Evolutionary conservation across 129 eudicot species (phyloP), one percentile per base, ranked within the genome.

Genomic region (Lonicera japonica): DNA sequence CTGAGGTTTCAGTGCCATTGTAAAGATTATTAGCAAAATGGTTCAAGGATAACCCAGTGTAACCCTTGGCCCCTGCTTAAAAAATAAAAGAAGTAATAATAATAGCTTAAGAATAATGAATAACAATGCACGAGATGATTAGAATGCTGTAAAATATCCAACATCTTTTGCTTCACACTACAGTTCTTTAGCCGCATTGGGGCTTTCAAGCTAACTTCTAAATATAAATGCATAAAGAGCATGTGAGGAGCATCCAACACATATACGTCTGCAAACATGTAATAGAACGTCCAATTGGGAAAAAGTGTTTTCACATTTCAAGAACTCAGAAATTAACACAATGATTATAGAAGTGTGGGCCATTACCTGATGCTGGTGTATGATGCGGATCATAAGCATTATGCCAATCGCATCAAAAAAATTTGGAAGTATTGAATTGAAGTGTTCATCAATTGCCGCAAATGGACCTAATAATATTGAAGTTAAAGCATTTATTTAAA

Each of bases 371-470:
- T 92, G 96, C 67, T 86, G 90, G 73, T 92, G 95, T 68, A 88
- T 85, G 58, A 92, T 83, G 52, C 98, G 94, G 62, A 92, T 92
- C 98, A 92, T 92, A 78, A 92, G 96, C 98, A 92, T 88, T 70
- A 92, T 65, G 64, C 98, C 98, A 60, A 92, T 87, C 38, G 98
- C 98, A 76, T 92, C 98, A 74, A 62, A 92, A 77, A 76, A 84
- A 73, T 87, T 87, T 64, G 96, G 87, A 69, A 92, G 88, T 55
- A 92, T 71, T 5, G 90, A 65, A 77, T 75, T 78, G 62, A 92
- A 79, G 78, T 92, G 98, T 67, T 92, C 98, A 67, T 92, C 98
- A 73, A 92, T 76, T 61, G 85, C 98, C 58, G 86, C 60, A 68
- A 87, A 86, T 47, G 98, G 98, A 54, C 98, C 98, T 92, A 73